phyloP scores from a whole-genome alignment of 2,329 filamentous ascomycete species.

The Metarhizium guizhouense region DNA sequence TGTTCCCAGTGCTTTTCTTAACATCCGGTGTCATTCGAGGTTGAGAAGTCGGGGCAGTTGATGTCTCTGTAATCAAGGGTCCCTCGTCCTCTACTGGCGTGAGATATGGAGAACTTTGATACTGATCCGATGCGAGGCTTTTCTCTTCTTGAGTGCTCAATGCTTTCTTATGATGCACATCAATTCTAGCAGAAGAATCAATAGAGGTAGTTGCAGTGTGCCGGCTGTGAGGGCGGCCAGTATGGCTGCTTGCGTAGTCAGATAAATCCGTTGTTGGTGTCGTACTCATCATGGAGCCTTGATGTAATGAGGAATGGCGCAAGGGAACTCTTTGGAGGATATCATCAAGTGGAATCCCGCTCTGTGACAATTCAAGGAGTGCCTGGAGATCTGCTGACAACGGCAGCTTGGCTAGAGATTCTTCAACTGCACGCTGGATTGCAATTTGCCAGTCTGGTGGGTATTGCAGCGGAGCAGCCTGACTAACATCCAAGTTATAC shows the following conservation, averaged over 20 bases:
- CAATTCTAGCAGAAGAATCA: constrained; percentile 15
- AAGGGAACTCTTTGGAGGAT: constrained; percentile 4
- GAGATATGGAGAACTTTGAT: not conserved
- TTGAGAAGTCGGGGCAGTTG: not conserved
- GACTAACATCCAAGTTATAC: not conserved
- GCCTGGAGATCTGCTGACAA: constrained; percentile 2
- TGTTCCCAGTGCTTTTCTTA: not conserved
- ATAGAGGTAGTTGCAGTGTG: constrained; percentile 37
- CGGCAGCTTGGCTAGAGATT: constrained; percentile 6
- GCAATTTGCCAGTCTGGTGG: constrained; percentile 3
- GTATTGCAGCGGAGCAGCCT: not conserved
- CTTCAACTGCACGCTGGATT: constrained; percentile 6
- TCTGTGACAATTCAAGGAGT: constrained; percentile 2
- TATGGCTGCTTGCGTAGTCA: constrained; percentile 30
- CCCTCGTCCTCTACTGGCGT: constrained; percentile 1
- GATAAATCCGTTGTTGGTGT: constrained; percentile 27
- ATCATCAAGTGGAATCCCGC: constrained; percentile 1
- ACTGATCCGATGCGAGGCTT: constrained; percentile 1
- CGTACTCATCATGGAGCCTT: constrained; percentile 31
- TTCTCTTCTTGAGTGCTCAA: not conserved
- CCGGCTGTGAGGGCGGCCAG: constrained; percentile 29
- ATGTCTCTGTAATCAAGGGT: not conserved
- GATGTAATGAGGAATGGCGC: constrained; percentile 15
- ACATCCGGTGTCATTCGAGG: not conserved
- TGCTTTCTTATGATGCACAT: constrained; percentile 8